Conservation (phyloP, 352 stramenopile genomes). For the Phytophthora tentaculata region DNA sequence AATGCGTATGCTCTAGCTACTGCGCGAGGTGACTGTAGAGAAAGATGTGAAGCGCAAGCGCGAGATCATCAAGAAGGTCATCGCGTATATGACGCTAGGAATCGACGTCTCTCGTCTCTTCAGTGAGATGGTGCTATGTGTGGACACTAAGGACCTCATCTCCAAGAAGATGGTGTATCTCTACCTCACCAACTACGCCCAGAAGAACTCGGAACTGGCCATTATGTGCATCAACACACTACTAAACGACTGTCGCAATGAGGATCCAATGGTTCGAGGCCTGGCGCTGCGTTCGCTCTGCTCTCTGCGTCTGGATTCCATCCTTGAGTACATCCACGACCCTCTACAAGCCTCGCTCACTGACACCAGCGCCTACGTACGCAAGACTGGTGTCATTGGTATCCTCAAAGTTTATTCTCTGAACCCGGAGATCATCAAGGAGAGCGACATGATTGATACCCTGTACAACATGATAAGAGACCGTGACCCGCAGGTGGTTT, state of each 20-base stretch:
- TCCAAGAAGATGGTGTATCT: constrained; percentile 99
- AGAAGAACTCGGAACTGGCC: constrained; percentile 98
- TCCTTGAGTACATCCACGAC: constrained; percentile 98
- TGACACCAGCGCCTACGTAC: constrained; percentile 98
- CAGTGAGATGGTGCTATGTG: constrained; percentile 98
- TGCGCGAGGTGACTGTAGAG: constrained; percentile 97
- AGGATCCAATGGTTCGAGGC: constrained; percentile 98
- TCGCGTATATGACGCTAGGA: constrained; percentile 99
- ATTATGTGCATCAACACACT: constrained; percentile 99
- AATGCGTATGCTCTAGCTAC: constrained; percentile 57
- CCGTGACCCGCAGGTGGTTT: constrained; percentile 97
- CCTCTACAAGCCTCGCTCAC: constrained; percentile 92
- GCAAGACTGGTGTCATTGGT: constrained; percentile 99
- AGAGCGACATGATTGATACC: constrained; percentile 97
- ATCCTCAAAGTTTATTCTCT: constrained; percentile 97
- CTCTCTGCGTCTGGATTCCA: constrained; percentile 95
- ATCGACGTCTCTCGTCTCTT: constrained; percentile 99
- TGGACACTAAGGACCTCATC: constrained; percentile 98
- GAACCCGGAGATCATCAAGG: constrained; percentile 92
- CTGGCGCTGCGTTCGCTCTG: constrained; percentile 97
- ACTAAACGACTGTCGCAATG: constrained; percentile 98
- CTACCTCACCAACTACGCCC: constrained; percentile 99
- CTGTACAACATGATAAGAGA: constrained; percentile 99
- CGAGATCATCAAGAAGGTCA: constrained; percentile 99
- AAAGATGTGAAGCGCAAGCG: constrained; percentile 97